Evolutionary conservation across 768 basidiomycete genomes (phyloP), one percentile per base, ranked within the genome.

Genomic region (Myochromella boudieri): DNA sequence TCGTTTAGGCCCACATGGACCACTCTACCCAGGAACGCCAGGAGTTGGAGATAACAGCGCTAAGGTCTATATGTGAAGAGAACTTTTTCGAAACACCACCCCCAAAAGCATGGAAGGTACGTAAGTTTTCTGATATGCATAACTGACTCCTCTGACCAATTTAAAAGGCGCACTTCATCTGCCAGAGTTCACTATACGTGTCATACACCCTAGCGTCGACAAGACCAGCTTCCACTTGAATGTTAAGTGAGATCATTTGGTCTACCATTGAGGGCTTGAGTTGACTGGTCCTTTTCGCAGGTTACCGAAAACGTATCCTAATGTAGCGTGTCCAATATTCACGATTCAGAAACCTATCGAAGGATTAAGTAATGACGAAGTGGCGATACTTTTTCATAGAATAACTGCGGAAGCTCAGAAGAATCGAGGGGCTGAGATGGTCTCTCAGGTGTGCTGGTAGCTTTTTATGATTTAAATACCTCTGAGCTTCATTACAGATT

Each of bases 91-190:
- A 86, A 57, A 77, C 76, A 44, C 84, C 84, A 17, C 83, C 87
- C 14, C 84, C 85, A 25, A 89, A 81, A 59, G 90, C 80, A 41
- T 92, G 90, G 90, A 91, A 89, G 77, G 89, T 87, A 28, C 8
- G 67, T 63, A 8, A 37, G 28, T 24, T 43, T 45, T 24, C 12
- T 7, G 3, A 21, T 28, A 25, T 27, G 29, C 21, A 44, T 38
- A 11, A 42, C 22, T 27, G 26, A 21, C n/a, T 24, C 9, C 31
- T 9, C 40, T 63, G 38, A 53, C 45, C 8, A 31, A 22, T 27
- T 12, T 26, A 1, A 49, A 91, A 88, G 81, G 78, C 48, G 89
- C 87, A 18, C 67, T 74, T 29, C 73, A 82, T 53, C 68, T 85
- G 25, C 86, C 81, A 42, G 88, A 91, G 68, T 91, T 91, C 66